Base-by-base conservation (phyloP, 352 stramenopile species). In the Phytopythium helicoides region DNA sequence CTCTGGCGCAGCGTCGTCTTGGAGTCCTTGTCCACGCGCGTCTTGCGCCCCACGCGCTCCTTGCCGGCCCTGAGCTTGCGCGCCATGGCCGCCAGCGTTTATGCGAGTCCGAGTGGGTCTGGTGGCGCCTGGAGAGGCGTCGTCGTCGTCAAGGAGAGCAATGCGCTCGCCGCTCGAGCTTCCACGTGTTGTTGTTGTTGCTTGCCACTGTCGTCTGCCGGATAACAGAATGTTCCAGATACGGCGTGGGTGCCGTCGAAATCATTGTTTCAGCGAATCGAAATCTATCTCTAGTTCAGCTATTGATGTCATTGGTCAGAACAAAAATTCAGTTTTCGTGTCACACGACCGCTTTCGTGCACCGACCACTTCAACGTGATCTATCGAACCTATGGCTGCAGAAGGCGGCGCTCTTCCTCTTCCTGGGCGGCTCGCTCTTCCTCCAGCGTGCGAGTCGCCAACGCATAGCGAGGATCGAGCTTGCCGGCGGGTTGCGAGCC, bases 1-100 rank as follows among this genome's bases (percentile, higher is more conserved):
- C 79, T 89, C 38, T 87, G 75, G 56, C 73, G 63, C 41, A 74
- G 68, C 60, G 75, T 86, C 28, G 81, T 93, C 77, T 88, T 90
- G 39, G 87, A 71, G 71, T 93, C 83, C 64, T 93, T 93, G 67
- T 93, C 79, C 64, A 93, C 91, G 66, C 83, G 81, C 52, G 83
- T 93, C 25, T 71, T 59, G 56, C 81, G 83, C 68, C 74, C 71
- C 48, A 22, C 38, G 22, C 22, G 22, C 10, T 33, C 34, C 52
- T 48, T 58, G 16, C 35, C 38, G 25, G 50, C 40, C 34, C 56
- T 69, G 34, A 50, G 54, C 64, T 68, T 73, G 34, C 51, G 56
- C 44, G 52, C 60, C 67, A 76, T 76, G 5, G 18, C n/a, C 0
- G 49, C 3, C n/a, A 26, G 46, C n/a, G 16, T n/a, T 14, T 12